Base-by-base conservation (phyloP, 805 yeast species). In the Jamesozyma rosinii region DNA sequence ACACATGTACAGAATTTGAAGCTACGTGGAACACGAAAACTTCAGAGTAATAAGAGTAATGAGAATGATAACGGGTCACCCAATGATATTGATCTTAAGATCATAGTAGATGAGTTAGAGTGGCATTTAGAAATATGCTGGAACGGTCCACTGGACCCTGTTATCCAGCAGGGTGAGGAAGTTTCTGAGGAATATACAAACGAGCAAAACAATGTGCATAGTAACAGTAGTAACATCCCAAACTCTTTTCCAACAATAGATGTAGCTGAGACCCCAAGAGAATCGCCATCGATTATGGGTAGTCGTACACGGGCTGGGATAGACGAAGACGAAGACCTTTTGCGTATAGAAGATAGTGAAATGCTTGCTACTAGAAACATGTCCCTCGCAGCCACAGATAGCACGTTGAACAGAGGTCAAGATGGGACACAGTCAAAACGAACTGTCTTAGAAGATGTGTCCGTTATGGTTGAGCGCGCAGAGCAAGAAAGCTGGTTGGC, bases 1-100 rank as follows among this genome's bases (percentile, higher is more conserved):
- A 72, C 72, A 42, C 72, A 68, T 35, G 64, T 74, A 1, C 81
- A 77, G 5, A 52, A 61, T 35, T 59, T 83, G 6, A 68, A 72
- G 3, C 63, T 83, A 2, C 64, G 66, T 32, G 80, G 78, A 8
- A 42, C 41, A 4, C 45, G 56, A 18, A 38, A 38, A 21, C 17
- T 34, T n/a, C 30, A 17, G 2, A 35, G 24, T 29, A 36, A 41
- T 26, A 41, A 34, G 32, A 42, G 11, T 26, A 40, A n/a, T 36
- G n/a, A n/a, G n/a, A 46, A 40, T 9, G 42, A 44, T 8, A 30
- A 18, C 11, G 32, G 31, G 4, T 15, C 17, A 10, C 6, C 30
- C 41, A 27, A 18, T 13, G 40, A 43, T 10, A 34, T 29, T 11
- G 54, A 51, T 34, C 37, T 61, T 14, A 53, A 51, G 32, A 51